phyloP scores from a whole-genome alignment of 73 alveolate species.

The Paramecium tetraurelia region DNA sequence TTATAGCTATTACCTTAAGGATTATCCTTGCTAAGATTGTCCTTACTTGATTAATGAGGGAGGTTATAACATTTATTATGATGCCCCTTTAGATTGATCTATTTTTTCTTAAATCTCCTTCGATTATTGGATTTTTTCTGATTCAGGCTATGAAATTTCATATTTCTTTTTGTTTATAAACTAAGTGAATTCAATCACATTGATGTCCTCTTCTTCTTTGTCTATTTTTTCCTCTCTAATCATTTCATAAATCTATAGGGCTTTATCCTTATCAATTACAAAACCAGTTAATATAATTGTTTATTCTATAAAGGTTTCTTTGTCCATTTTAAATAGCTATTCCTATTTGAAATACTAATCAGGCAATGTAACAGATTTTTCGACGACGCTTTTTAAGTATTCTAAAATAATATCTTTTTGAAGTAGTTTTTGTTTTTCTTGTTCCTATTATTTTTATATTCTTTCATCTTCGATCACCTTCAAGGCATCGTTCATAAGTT shows the following conservation, averaged over 20 bases:
- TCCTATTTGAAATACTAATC: not conserved
- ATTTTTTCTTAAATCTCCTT: not conserved
- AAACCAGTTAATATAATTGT: not conserved
- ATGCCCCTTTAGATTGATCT: not conserved
- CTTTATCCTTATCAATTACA: not conserved
- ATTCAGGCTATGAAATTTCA: not conserved
- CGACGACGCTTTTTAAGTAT: not conserved
- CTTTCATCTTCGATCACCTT: not conserved
- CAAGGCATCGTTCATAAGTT: not conserved
- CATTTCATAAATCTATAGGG: not conserved
- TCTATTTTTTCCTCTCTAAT: not conserved
- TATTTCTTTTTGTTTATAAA: not conserved
- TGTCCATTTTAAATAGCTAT: conserved; percentile 3
- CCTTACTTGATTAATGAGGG: not conserved
- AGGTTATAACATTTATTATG: not conserved
- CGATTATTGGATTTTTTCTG: not conserved
- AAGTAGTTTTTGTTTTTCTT: not conserved
- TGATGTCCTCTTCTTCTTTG: not conserved
- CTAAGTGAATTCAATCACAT: not conserved
- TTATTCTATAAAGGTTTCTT: not conserved
- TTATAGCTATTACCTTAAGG: not conserved
- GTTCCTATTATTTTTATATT: not conserved
- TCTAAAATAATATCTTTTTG: not conserved
- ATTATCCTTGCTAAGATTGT: not conserved
- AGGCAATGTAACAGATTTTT: not conserved